Percentiles rank a stretch among this genome's conserved stretches.
These are phyloP conservation scores for Mycosphaerella sp. DNA, from an alignment of 2,329 filamentous ascomycete genomes.

Conservation along the genomic window DNA sequence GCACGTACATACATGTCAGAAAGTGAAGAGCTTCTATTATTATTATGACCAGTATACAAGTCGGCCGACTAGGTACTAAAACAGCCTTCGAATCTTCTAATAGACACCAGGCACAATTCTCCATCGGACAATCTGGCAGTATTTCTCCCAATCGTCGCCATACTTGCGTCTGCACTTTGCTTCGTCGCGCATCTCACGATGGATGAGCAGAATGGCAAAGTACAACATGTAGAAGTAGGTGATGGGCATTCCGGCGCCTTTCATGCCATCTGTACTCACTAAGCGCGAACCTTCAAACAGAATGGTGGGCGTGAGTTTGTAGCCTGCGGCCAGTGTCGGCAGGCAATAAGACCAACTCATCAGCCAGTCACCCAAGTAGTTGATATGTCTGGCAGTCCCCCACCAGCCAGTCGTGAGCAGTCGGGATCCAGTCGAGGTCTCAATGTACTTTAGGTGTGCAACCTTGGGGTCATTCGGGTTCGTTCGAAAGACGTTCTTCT, in stretches of 20 bases:
- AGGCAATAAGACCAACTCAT: constrained; percentile 88
- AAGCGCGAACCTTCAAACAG: constrained; percentile 54
- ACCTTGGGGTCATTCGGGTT: constrained; percentile 75
- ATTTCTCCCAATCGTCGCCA: constrained; percentile 83
- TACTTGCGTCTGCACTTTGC: constrained; percentile 90
- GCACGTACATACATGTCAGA: neutral
- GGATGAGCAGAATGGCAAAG: constrained; percentile 78
- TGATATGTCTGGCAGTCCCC: constrained; percentile 87
- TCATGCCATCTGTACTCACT: constrained; percentile 52
- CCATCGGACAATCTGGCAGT: constrained; percentile 73
- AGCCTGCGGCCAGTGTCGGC: constrained; percentile 78
- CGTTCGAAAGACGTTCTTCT: constrained; percentile 91
- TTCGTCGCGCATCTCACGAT: constrained; percentile 81
- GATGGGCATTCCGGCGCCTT: constrained; percentile 77
- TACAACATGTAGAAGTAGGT: constrained; percentile 95
- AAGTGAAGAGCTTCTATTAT: neutral
- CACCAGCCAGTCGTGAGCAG: constrained; percentile 87
- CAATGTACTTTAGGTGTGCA: constrained; percentile 73
- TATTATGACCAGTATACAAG: neutral
- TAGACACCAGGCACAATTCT: constrained; percentile 83
- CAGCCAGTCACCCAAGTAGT: constrained; percentile 92
- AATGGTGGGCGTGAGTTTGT: constrained; percentile 58
- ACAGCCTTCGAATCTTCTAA: constrained; percentile 36
- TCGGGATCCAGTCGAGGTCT: constrained; percentile 74
- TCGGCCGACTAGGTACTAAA: neutral